Base-by-base conservation (phyloP, 768 basidiomycete species). In the Lactarius sanguifluus region DNA sequence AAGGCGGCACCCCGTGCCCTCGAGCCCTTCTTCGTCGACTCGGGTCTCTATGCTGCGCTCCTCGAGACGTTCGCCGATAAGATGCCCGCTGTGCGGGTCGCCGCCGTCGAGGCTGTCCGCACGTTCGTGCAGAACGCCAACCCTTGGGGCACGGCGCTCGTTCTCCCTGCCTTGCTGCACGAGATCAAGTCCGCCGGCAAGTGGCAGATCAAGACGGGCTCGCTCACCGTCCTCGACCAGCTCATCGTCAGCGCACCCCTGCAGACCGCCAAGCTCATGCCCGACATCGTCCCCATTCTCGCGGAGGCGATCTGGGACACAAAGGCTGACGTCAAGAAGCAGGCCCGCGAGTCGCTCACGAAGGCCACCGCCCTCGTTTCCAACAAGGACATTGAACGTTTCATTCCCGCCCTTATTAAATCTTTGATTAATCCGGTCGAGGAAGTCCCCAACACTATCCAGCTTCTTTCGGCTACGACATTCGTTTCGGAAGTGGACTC, bases 401-500 rank as follows among this genome's bases (percentile, higher is more conserved):
- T 91, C 82, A 94, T 98, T 84, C 94, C 93, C 73, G 96, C 96
- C 77, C 88, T 99, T 75, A 96, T 98, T 79, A 94, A 96, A 79
- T 90, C 94, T 77, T 84, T 98, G 75, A 94, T 98, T 81, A 96
- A 99, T 85, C 97, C 97, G 73, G 94, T 97, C 71, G 96, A 99
- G 83, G 97, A 99, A 87, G 96, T 98, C 65, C 92, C 96, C 74
- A 90, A 87, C 73, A 97, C 95, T 75, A 92, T 98, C 74, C 85
- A 85, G 69, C 91, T 96, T 81, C 94, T 97, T 80, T 94, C 96
- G 79, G 88, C 96, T 65, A 98, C 96, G 79, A 98, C 96, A 79
- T 98, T 97, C 89, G 96, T 98, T 92, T 93, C 96, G 61, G 96
- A 98, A 84, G 96, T 98, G 80, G 96, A 97, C 74, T 94, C 95